phyloP scores from a whole-genome alignment of 192 early-diverging fungal species.

The Dimargaris cristalligena region DNA sequence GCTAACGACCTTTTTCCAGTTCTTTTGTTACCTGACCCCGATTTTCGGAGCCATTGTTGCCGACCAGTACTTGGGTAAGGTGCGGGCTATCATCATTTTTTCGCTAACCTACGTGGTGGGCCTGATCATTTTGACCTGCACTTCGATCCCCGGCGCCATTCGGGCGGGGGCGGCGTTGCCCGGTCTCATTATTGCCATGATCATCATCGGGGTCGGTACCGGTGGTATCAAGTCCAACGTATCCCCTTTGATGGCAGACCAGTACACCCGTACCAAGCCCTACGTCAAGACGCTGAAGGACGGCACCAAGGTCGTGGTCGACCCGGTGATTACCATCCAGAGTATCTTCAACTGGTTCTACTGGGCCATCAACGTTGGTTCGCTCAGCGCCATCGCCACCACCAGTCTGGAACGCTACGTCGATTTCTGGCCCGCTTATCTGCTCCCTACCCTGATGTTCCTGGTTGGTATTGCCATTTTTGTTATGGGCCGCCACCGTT shows the following conservation, averaged over 20 bases:
- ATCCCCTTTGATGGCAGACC: conserved; percentile 63
- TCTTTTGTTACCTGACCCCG: conserved; percentile 43
- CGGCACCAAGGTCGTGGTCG: conserved; percentile 42
- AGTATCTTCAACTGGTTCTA: conserved; percentile 78
- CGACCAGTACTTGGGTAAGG: conserved; percentile 60
- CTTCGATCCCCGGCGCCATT: conserved; percentile 42
- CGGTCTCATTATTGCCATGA: conserved; percentile 47
- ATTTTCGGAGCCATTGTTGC: conserved; percentile 44
- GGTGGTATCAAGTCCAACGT: conserved; percentile 71
- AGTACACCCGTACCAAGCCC: conserved; percentile 35
- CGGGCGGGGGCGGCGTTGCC: conserved; percentile 36
- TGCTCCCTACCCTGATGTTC: conserved; percentile 40
- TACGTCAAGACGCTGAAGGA: conserved; percentile 37
- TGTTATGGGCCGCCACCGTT: conserved; percentile 30
- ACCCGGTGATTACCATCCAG: conserved; percentile 52
- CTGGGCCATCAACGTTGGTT: conserved; percentile 46
- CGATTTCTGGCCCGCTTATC: conserved; percentile 37
- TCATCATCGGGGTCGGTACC: conserved; percentile 56
- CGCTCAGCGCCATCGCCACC: conserved; percentile 37
- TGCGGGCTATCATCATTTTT: conserved; percentile 52
- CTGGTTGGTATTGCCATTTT: conserved; percentile 33
- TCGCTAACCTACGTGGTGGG: conserved; percentile 45
- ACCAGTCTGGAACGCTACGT: conserved; percentile 35
- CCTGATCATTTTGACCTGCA: conserved; percentile 38
- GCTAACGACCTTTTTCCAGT: conserved; percentile 41